Evolutionary conservation across 2,329 filamentous ascomycete genomes (phyloP), one percentile per base, ranked within the genome.

Genomic region (Aspergillus pseudoterreus): DNA sequence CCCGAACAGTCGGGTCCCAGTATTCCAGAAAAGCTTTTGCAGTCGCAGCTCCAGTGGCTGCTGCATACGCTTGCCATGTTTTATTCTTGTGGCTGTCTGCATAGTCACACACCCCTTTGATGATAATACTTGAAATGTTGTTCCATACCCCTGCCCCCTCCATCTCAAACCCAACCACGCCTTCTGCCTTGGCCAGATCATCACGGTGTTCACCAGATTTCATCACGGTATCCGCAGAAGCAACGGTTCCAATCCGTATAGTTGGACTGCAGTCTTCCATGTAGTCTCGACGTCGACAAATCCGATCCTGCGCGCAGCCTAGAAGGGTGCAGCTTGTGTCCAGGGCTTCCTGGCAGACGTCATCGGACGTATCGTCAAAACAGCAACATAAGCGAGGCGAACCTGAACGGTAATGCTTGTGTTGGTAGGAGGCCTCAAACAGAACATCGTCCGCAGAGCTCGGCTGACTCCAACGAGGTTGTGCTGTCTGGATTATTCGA

Each of bases 151-250:
- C 49, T 1, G 49, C 49, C 5, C 35, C 49, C 35, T 47, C 49
- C 36, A 47, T 51, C 5, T 51, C 43, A 35, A 51, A 47, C 17
- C 51, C 57, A 38, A 61, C 47, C 5, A 60, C 43, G 0, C 32
- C 19, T 9, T 49, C 43, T 38, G 5, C 4, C 35, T 27, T 19
- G 1, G 47, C 36, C 1, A 58, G 2, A 1, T 19, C 19, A n/a
- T 56, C 52, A 1, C 56, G 54, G 30, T 57, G 33, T 22, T 49
- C 22, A 4, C 32, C 50, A 2, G 54, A 52, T 6, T 53, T 53
- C 50, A 58, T 50, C 14, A 58, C 50, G 6, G 48, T 55, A 27
- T 55, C 45, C 0, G 42, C 56, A 30, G 54, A 58, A 2, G 51
- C 54, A 12, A 55, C n/a, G 2, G 22, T 35, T 2, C 56, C 52